Evolutionary conservation across 345 rosid species (phyloP), one percentile per base, ranked within the genome.

Genomic region (Iberis pinnata): DNA sequence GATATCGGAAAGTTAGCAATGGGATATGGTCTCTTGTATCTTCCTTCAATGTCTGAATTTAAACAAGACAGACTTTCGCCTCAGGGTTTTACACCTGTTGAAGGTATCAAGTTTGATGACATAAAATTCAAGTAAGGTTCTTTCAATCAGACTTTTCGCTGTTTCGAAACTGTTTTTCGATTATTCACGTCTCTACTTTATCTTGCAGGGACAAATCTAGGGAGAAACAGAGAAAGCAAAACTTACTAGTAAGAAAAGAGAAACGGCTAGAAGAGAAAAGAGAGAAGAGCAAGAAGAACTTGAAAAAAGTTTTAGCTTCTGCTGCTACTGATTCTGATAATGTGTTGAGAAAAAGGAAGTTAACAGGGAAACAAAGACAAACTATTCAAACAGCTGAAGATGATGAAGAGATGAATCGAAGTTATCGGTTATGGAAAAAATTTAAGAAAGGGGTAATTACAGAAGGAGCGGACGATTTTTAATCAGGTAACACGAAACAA

Each of bases 1-100:
- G 95, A 78, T 62, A 64, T 81, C 54, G 95, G 97, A 60, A 92
- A 92, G 72, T 57, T 88, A 76, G 96, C 92, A 24, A 83, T 85
- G 95, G 98, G 97, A 42, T 81, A 55, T 73, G 98, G 98, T 49
- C 77, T 83, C 43, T 77, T 92, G 70, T 86, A 80, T 72, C 82
- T 92, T 39, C 95, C 97, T 24, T 74, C 86, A 38, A 81, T 83
- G 88, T 72, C 90, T 0, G 98, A 92, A 77, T 77, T 88, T 55
- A 92, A 88, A 63, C 79, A 78, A 68, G 70, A 81, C 67, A 78
- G 86, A 24, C 94, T 81, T 58, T 83, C 95, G 25, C 66, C 78
- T 0, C 66, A 75, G 45, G 90, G 94, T 65, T 92, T 92, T 63
- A 58, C 71, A 60, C 86, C 83, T 2, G 79, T 68, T 16, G 75